Conservation (phyloP, 306 rosid species). For the Senna siamea region DNA sequence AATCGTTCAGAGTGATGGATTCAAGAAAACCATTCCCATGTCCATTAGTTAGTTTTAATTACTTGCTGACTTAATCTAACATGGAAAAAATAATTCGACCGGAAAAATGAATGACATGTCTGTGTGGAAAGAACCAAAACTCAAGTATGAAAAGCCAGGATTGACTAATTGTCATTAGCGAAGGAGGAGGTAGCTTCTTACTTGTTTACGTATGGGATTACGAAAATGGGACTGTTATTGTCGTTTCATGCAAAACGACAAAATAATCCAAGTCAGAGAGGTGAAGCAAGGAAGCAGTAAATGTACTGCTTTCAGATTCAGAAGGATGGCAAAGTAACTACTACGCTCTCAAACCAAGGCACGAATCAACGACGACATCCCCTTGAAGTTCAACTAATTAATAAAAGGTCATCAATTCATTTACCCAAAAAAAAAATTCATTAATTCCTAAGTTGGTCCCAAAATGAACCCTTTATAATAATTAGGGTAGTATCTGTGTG, state of each 20-base stretch:
- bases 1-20: background rate
- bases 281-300: background rate
- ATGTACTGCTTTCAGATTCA: background rate
- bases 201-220: background rate
- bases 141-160: background rate
- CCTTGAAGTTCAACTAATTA: background rate
- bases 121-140: background rate
- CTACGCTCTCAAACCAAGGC: slow-evolving; percentile 30
- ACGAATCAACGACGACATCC: slow-evolving; percentile 20
- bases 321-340: slow-evolving; percentile 29
- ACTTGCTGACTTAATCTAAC: too few relatives aligned
- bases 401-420: background rate
- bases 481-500: slow-evolving; percentile 28
- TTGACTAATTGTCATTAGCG: background rate
- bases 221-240: background rate
- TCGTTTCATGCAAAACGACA: slow-evolving; percentile 8
- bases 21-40: background rate
- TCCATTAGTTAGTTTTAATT: background rate
- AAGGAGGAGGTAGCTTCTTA: too few relatives aligned
- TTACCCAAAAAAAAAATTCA: background rate
- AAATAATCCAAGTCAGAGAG: background rate
- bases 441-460: slow-evolving; percentile 42
- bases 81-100: too few relatives aligned
- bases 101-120: too few relatives aligned
- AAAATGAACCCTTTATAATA: slow-evolving; percentile 24